phyloP scores from a whole-genome alignment of 768 basidiomycete species.

The Termitomyces sp. region DNA sequence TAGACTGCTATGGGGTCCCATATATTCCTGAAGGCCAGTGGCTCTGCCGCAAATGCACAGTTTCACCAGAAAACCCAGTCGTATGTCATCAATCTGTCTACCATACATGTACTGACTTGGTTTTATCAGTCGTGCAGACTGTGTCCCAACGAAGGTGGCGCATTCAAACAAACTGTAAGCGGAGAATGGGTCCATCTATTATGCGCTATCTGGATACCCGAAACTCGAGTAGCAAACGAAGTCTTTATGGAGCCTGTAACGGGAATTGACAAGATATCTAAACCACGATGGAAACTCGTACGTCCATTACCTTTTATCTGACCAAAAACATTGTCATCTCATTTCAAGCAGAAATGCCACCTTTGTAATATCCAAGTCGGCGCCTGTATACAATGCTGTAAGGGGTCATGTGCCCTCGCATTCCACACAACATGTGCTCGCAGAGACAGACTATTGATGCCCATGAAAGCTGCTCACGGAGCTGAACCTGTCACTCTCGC shows the following conservation, averaged over 20 bases:
- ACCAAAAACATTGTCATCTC: neutral
- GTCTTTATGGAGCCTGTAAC: constrained; percentile 99
- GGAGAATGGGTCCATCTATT: constrained; percentile 96
- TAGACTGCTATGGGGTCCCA: constrained; percentile 98
- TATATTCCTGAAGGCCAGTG: constrained; percentile 99
- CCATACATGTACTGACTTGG: neutral
- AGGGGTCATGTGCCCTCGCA: constrained; percentile 69
- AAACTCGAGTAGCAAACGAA: constrained; percentile 88
- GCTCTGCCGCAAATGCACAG: constrained; percentile 97
- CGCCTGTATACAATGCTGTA: constrained; percentile 92
- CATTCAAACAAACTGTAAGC: constrained; percentile 93
- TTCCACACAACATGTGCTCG: constrained; percentile 96
- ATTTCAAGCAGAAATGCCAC: constrained; percentile 39
- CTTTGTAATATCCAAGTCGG: constrained; percentile 53
- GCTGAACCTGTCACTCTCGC: constrained; percentile 61
- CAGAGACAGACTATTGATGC: constrained; percentile 77
- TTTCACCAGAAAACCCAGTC: constrained; percentile 94
- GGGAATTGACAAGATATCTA: constrained; percentile 82
- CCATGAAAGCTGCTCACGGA: constrained; percentile 82
- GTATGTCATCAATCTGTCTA: constrained; percentile 42
- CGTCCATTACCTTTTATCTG: constrained; percentile 21
- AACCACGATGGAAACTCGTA: constrained; percentile 92
- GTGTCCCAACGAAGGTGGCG: constrained; percentile 95
- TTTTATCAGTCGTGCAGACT: constrained; percentile 76
- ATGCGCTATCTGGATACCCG: constrained; percentile 97